These are phyloP conservation scores for Corylus heterophylla DNA, from an alignment of 306 rosid species.

Conservation along the genomic window DNA sequence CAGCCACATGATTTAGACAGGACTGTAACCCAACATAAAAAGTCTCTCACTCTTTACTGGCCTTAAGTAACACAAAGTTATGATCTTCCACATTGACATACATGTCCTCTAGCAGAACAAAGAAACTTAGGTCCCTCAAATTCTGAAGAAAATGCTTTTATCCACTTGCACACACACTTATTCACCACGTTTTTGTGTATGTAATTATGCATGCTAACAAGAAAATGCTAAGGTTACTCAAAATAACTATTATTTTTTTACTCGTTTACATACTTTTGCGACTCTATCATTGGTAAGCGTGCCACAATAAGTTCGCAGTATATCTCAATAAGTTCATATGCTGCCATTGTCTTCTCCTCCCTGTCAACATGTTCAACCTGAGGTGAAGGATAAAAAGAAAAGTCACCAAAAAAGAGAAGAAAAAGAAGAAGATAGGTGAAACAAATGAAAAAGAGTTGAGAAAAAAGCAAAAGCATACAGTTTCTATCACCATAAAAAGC, in stretches of 20 bases:
- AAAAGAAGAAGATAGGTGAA: neutral
- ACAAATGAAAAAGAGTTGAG: too few relatives aligned
- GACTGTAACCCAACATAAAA: neutral
- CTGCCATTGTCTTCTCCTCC: constrained; percentile 90
- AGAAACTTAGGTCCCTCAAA: neutral
- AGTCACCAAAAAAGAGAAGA: constrained; percentile 8
- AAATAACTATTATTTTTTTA: neutral
- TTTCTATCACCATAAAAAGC: neutral
- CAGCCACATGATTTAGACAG: neutral
- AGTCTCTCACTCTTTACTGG: too few relatives aligned
- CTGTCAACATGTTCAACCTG: constrained; percentile 95
- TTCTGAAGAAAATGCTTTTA: neutral
- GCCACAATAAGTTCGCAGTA: constrained; percentile 89
- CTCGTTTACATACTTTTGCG: constrained; percentile 75
- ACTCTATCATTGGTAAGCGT: constrained; percentile 81
- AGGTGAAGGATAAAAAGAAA: constrained; percentile 17
- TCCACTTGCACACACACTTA: neutral
- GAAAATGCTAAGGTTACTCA: neutral
- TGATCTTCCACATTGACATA: too few relatives aligned
- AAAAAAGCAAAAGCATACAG: too few relatives aligned
- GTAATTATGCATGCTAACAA: constrained; percentile 11
- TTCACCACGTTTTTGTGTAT: neutral
- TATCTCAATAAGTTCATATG: constrained; percentile 82
- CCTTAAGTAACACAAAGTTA: too few relatives aligned
- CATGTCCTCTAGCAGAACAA: neutral